Conservation (phyloP, 768 basidiomycete species). For the Boletus pseudopeckii region DNA sequence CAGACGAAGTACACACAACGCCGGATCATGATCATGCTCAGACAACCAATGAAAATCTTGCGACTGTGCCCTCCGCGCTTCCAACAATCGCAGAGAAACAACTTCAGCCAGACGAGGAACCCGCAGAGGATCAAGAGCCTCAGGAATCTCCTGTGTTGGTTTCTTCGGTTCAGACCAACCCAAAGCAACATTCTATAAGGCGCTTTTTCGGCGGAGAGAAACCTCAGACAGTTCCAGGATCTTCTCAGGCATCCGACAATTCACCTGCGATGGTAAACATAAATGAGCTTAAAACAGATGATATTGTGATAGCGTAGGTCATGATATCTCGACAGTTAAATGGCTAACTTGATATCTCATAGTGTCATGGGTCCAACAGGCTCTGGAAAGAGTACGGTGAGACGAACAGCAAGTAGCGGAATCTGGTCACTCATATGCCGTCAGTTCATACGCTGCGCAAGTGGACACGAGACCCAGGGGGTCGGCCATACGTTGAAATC, state of each 20-base stretch:
- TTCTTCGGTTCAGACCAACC: background rate
- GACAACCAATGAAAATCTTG: background rate
- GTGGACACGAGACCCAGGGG: background rate
- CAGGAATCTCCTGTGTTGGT: background rate
- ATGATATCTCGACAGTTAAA: background rate
- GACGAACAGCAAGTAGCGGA: background rate
- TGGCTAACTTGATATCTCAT: background rate
- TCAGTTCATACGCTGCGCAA: constrained; percentile 12
- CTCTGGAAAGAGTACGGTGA: constrained; percentile 5
- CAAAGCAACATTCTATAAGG: background rate
- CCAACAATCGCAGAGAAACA: background rate
- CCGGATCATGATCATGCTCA: background rate
- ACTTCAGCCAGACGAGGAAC: background rate
- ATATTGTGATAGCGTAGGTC: constrained; percentile 13
- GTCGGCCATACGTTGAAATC: constrained; percentile 11
- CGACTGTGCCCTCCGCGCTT: background rate
- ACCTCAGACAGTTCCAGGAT: background rate
- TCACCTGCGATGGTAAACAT: background rate
- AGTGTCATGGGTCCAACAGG: constrained; percentile 24
- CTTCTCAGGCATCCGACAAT: background rate
- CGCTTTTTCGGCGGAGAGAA: no score
- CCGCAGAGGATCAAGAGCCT: background rate
- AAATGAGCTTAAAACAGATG: background rate
- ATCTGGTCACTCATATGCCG: background rate
- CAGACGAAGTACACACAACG: background rate